Base-by-base conservation (phyloP, 163 green algal species). In the Scenedesmus sp. region DNA sequence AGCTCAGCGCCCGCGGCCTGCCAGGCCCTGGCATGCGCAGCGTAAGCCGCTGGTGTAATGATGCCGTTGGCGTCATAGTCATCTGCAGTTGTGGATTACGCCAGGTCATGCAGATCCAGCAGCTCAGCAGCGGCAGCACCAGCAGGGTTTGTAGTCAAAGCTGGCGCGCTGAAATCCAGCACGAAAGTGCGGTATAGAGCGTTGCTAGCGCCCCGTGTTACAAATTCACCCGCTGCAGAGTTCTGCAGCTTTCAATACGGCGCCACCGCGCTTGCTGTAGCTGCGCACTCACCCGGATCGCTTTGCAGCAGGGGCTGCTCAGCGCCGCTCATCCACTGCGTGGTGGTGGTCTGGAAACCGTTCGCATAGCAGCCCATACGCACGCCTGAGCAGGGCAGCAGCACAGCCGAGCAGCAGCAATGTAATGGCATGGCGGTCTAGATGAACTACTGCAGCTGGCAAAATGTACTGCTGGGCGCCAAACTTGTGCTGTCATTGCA, bases 321-420 rank as follows among this genome's bases (percentile, higher is more conserved):
- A 8, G 9, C 52, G 5, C 83, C 57, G 46, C 57, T 86, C n/a
- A 96, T 84, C 93, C 95, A 96, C 57, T 97, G 84, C 26, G 84
- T 92, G 10, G 96, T 97, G 23, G 96, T 96, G 16, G 79, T 94
- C 6, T 85, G 64, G 82, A 97, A 97, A 12, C 94, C 96, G 82
- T 97, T 97, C 52, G 95, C 96, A 86, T 97, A 97, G 16, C 76
- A 94, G 2, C 96, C 96, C 2, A 96, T 54, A 0, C 10, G 57
- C 18, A 97, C 84, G 1, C 74, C 86, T 87, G 20, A 62, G 15
- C 54, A 56, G 13, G 79, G 5, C 9, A 52, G 52, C 26, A 55
- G 55, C 20, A 20, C 67, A 84, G 46, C 62, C 76, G 13, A 34
- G 77, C 56, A 70, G 34, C 34, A 46, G 34, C 34, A 46, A 46